A percentile compares a stretch with the other conserved stretches of the same genome.
Conservation (phyloP, 2,329 filamentous ascomycete species). For the Aureobasidium zeae region DNA sequence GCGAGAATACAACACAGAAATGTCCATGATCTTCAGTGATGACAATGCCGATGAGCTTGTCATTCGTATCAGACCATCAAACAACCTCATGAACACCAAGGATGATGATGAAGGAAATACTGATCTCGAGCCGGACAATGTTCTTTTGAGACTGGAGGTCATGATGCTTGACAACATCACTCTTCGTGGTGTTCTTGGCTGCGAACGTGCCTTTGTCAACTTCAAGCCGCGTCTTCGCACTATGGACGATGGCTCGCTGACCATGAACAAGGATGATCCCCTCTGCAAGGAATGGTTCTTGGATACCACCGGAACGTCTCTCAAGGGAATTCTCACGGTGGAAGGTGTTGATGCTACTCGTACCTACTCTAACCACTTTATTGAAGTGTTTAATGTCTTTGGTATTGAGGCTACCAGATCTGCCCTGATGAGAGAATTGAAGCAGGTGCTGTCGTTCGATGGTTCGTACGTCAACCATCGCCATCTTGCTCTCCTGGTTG, state of each 20-base stretch:
- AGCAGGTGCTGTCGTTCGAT: constrained; percentile 89
- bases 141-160: constrained; percentile 82
- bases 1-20: constrained; percentile 71
- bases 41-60: constrained; percentile 95
- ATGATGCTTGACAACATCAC: constrained; percentile 87
- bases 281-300: constrained; percentile 89
- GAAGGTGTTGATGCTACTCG: constrained; percentile 78
- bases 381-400: constrained; percentile 88
- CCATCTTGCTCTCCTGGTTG: constrained; percentile 86
- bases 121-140: constrained; percentile 74
- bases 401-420: constrained; percentile 91
- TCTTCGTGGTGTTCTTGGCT: constrained; percentile 78
- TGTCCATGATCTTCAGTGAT: constrained; percentile 93
- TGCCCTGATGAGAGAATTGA: constrained; percentile 79
- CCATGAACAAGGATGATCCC: constrained; percentile 62
- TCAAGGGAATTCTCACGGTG: constrained; percentile 75
- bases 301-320: constrained; percentile 82
- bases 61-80: constrained; percentile 63
- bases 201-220: constrained; percentile 89
- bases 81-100: constrained; percentile 49
- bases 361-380: constrained; percentile 92
- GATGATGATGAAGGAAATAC: constrained; percentile 69
- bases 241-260: constrained; percentile 60
- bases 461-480: constrained; percentile 99
- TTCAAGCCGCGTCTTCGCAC: constrained; percentile 62